Evolutionary conservation across 768 basidiomycete genomes (phyloP), one percentile per base, ranked within the genome.

Genomic region (Lactifluus volemus): DNA sequence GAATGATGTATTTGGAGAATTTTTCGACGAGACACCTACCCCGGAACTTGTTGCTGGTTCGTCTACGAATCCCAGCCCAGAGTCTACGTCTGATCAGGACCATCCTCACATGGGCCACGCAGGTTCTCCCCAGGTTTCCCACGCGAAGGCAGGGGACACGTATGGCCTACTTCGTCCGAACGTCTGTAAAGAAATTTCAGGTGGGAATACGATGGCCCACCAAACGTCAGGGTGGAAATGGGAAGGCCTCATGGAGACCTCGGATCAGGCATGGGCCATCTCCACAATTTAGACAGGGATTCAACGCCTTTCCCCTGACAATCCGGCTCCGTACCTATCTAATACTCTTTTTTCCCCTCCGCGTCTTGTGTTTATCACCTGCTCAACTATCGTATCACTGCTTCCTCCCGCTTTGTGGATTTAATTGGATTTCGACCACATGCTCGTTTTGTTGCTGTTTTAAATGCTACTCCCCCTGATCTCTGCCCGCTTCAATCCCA

Each of bases 251-350:
- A 88, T 90, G 86, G 73, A 78, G 61, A 73, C n/a, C n/a, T n/a
- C n/a, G n/a, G n/a, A n/a, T n/a, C n/a, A n/a, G n/a, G n/a, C n/a
- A 25, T 91, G 89, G 89, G 85, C 85, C 36, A 83, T 89, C 67
- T 25, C 25, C 25, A 25, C 25, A 1, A 84, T 80, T 75, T 81
- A 76, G 73, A 73, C 69, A 55, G 65, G 50, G 25, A n/a, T 7
- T 47, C 42, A 34, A 39, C 10, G 34, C 58, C 10, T 55, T 57
- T 64, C 59, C 72, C n/a, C 25, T 25, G 63, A 71, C 44, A 36
- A 17, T 47, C 53, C 19, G 6, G 45, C 30, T n/a, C 25, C 64
- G 41, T 49, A 49, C 45, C 32, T n/a, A 56, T 60, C 50, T 66
- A 66, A 60, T 63, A 52, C 42, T 44, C 44, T 53, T 45, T 58